Evolutionary conservation across 192 early-diverging fungal species (phyloP), one percentile per base, ranked within the genome.

Genomic region (Coemansia sp.): DNA sequence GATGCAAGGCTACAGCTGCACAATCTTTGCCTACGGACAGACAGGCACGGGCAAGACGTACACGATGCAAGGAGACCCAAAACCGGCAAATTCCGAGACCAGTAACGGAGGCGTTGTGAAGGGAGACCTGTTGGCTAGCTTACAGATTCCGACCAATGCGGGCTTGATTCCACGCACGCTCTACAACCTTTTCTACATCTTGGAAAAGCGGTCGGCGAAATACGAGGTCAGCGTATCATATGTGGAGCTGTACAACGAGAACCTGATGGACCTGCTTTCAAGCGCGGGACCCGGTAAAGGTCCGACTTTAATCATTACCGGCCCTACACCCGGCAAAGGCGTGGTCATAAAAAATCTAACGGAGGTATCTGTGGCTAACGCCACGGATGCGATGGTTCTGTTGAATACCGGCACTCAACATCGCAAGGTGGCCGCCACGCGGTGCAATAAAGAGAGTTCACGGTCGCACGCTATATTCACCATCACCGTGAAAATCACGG

Each of bases 1-100:
- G 34, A 70, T 85, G 60, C 75, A 79, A 27, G 86, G 92, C 19
- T 94, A 90, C 77, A 94, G 91, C 74, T 91, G 91, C 75, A 91
- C 89, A 21, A 89, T 94, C 59, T 90, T 94, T 70, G 92, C 92
- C 5, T 95, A 94, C 68, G 93, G 89, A 21, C 89, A 95, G 78
- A 97, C 94, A 2, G 95, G 95, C 45, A 94, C 94, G 0, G 97
- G 97, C 66, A 99, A 99, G 84, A 98, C 97, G 11, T 89, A 86
- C 70, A 97, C 97, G 2, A 99, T 99, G 95, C 94, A 99, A 68
- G 95, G 95, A 21, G 89, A 96, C 64, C 76, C 96, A 15, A 82
- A 85, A 0, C 69, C 36, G 9, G 85, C 25, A 15, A 75, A 69
- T 31, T 62, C 60, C 23, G 21, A 39, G 10, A 37, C n/a, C 38